Base-by-base conservation (phyloP, 2,329 filamentous ascomycete species). In the Calonectria honghensis region DNA sequence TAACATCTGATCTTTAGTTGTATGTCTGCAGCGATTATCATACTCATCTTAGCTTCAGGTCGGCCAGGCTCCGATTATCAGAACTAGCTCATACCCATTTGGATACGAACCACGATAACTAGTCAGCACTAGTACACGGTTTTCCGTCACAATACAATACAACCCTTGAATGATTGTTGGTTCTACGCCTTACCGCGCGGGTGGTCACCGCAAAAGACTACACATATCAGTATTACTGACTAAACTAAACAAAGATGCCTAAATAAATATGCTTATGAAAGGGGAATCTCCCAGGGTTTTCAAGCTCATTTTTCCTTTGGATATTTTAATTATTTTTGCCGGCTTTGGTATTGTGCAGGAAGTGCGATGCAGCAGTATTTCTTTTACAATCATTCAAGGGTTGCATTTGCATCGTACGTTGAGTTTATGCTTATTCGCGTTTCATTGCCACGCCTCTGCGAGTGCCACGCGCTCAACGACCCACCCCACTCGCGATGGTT, bases 401-500 rank as follows among this genome's bases (percentile, higher is more conserved):
- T 24, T 24, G 24, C 24, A 24, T 24, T 24, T 24, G 24, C 24
- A 24, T 24, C 2, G 24, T 24, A 24, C 20, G 45, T 20, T 48
- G 45, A 24, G 45, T 31, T 54, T 54, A 54, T 54, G 51, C 51
- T 31, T 54, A 54, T 54, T n/a, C 51, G 5, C 51, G 51, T 54
- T 54, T 31, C 27, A 20, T 20, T 10, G 16, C 20, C 31, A 59
- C 20, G 11, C 54, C 31, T 37, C 20, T 32, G 20, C 10, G 31
- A 35, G 31, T n/a, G n/a, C 32, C 54, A 59, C 32, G 32, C 32
- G 54, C 52, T 20, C 31, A 35, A 35, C 52, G 29, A n/a, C 24
- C 6, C 14, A 32, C 18, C 18, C 45, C n/a, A 48, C 45, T 24
- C n/a, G n/a, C 13, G 45, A 24, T 13, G n/a, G 52, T 57, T 59